Percentiles rank a stretch among this genome's conserved stretches.
phyloP scores from a whole-genome alignment of 2,329 filamentous ascomycete genomes.

The Cladosporium phlei region DNA sequence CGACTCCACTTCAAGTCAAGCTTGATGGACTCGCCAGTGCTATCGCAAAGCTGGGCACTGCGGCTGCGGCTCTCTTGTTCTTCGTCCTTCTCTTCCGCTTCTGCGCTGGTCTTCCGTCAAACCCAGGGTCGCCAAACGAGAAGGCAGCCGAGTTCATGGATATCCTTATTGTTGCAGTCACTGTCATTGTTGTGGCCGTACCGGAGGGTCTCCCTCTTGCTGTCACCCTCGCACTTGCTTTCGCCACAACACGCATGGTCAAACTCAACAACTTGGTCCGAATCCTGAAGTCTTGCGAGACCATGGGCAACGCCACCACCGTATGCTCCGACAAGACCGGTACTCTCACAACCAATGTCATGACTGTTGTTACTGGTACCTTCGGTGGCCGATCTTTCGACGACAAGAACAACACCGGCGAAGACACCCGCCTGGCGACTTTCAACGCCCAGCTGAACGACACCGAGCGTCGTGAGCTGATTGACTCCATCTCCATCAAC shows the following conservation, averaged over 20 bases:
- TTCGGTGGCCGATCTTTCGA: conserved; percentile 47
- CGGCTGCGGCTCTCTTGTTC: conserved; percentile 74
- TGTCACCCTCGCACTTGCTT: conserved; percentile 63
- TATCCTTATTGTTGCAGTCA: conserved; percentile 61
- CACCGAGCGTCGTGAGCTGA: conserved; percentile 52
- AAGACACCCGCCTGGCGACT: conserved; percentile 49
- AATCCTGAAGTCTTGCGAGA: conserved; percentile 62
- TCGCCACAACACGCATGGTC: conserved; percentile 63
- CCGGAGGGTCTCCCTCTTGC: conserved; percentile 64
- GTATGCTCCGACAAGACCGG: conserved; percentile 79
- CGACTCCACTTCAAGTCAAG: conserved; percentile 73
- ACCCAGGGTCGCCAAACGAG: conserved; percentile 53
- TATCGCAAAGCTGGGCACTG: conserved; percentile 70
- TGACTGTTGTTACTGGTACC: conserved; percentile 70
- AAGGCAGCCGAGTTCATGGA: conserved; percentile 70
- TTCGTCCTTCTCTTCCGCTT: conserved; percentile 83
- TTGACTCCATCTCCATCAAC: conserved; percentile 63
- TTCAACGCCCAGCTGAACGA: conserved; percentile 50
- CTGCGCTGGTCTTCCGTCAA: conserved; percentile 60
- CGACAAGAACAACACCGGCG: conserved; percentile 46
- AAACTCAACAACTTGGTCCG: conserved; percentile 67
- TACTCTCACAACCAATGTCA: conserved; percentile 69
- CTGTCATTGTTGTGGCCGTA: conserved; percentile 63
- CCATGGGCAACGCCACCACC: conserved; percentile 67
- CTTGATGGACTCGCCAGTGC: conserved; percentile 75